Evolutionary conservation across 2,329 filamentous ascomycete species (phyloP).

Genomic region (Cercospora citrullina): DNA sequence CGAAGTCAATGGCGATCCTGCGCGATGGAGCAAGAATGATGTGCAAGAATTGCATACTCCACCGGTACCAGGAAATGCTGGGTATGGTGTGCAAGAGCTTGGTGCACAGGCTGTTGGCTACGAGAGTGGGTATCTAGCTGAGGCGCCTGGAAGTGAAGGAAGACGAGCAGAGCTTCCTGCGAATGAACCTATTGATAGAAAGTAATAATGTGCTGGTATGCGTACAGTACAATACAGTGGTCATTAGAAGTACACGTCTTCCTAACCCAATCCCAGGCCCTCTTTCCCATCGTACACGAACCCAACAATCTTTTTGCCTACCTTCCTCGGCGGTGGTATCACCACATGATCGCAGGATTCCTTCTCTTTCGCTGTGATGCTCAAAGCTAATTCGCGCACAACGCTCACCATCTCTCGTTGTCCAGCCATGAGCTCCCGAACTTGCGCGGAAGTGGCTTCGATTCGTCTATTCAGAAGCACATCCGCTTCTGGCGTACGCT

Average conservation of each 20-base stretch:
- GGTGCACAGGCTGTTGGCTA: slow-evolving; percentile 3
- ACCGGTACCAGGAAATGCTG: neutral
- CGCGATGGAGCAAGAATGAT: slow-evolving; percentile 12
- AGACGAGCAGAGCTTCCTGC: slow-evolving; percentile 11
- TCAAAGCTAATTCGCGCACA: slow-evolving; percentile 28
- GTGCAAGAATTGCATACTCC: slow-evolving; percentile 12
- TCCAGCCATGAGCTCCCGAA: slow-evolving; percentile 31
- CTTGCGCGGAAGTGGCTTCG: slow-evolving; percentile 31
- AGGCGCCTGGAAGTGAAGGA: slow-evolving; percentile 17
- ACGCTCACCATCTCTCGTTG: slow-evolving; percentile 34
- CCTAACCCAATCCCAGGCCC: neutral
- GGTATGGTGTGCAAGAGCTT: slow-evolving; percentile 9
- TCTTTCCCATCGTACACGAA: slow-evolving; percentile 38
- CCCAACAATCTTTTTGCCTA: slow-evolving; percentile 35
- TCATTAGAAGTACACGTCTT: neutral
- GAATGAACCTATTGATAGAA: neutral
- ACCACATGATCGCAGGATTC: slow-evolving; percentile 34
- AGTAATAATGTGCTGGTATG: neutral
- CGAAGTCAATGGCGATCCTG: slow-evolving; percentile 14
- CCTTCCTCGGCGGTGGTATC: slow-evolving; percentile 36
- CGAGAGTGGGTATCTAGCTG: slow-evolving; percentile 14
- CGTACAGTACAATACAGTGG: neutral
- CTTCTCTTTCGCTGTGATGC: slow-evolving; percentile 28
- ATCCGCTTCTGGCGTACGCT: slow-evolving; percentile 6
- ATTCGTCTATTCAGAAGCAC: slow-evolving; percentile 20